Percentiles rank a stretch among this genome's conserved stretches.
phyloP scores from a whole-genome alignment of 2,329 filamentous ascomycete species.

The Byssothecium circinans region DNA sequence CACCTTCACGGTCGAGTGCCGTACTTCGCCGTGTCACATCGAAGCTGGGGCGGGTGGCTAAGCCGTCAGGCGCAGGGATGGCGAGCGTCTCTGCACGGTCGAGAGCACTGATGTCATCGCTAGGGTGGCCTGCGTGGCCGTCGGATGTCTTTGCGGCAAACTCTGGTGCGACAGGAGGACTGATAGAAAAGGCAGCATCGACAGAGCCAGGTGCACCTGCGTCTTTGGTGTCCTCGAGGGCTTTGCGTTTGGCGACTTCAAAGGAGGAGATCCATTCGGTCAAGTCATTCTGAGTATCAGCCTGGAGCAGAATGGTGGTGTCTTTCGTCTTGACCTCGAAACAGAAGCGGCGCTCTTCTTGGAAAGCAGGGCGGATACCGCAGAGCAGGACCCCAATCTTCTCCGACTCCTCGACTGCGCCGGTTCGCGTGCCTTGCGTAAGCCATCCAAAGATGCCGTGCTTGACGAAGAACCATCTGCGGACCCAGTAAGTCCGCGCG shows the following conservation, averaged over 20 bases:
- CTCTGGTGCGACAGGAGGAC: slow-evolving; percentile 81
- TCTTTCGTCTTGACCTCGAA: slow-evolving; percentile 99
- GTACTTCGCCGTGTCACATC: slow-evolving; percentile 65
- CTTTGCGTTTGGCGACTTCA: slow-evolving; percentile 89
- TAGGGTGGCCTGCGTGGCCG: slow-evolving; percentile 58
- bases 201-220: slow-evolving; percentile 50
- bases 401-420: slow-evolving; percentile 91
- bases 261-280: slow-evolving; percentile 94
- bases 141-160: slow-evolving; percentile 82
- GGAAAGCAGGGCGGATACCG: slow-evolving; percentile 85
- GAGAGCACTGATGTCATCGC: slow-evolving; percentile 55
- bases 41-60: slow-evolving; percentile 65
- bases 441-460: slow-evolving; percentile 96
- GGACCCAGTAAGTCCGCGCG: slow-evolving; percentile 83
- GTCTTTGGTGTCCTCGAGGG: slow-evolving; percentile 71
- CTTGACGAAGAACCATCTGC: slow-evolving; percentile 94
- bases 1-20: slow-evolving; percentile 63
- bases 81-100: slow-evolving; percentile 69
- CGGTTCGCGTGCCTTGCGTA: slow-evolving; percentile 74
- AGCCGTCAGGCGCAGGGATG: slow-evolving; percentile 60
- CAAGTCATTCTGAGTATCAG: slow-evolving; percentile 89
- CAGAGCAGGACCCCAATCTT: slow-evolving; percentile 94
- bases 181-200: slow-evolving; percentile 87
- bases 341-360: slow-evolving; percentile 93
- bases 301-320: slow-evolving; percentile 83